Base-by-base conservation (phyloP, 495 filamentous ascomycete genomes). In the Barbatosphaeria neglecta region DNA sequence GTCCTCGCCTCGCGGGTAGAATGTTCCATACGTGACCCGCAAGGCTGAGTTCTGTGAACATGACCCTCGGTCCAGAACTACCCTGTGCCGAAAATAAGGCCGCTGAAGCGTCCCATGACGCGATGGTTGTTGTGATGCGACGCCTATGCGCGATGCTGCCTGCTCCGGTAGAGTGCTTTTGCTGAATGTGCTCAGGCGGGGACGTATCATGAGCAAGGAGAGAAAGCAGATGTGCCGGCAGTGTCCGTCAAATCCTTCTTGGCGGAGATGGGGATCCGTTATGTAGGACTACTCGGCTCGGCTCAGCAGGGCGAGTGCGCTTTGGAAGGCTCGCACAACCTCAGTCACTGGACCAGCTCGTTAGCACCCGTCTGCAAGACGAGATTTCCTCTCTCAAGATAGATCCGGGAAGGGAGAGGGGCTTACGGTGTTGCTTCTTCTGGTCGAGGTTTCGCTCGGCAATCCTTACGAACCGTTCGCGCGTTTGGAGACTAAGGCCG, bases 301-400 rank as follows among this genome's bases (percentile, higher is more conserved):
- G 50, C 67, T 67, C 24, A 90, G 66, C 20, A 90, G 72, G 6
- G 80, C 77, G 20, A 90, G 64, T 41, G 86, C 86, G 59, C 73
- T 87, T 57, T 90, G 77, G 56, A 92, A 92, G 23, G 86, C 86
- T 52, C 78, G 75, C 9, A 92, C 84, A 35, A 92, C 86, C 53
- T 86, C 75, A 37, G 70, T 69, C 56, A 88, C 84, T 87, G 50
- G 6, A 43, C 44, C 37, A 42, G 38, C 20, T 37, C 39, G 17
- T 24, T 24, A 9, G 31, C 18, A 25, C 8, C 24, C 28, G 16
- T 11, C 31, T 35, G 13, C 13, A n/a, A 1, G 13, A 35, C 13
- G 13, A 15, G 31, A n/a, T n/a, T n/a, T n/a, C n/a, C n/a, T n/a
- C n/a, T n/a, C n/a, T n/a, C n/a, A n/a, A n/a, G n/a, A n/a, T n/a